Conservation (phyloP, 1,284 basidiomycete species). For the Cryptococcus maquisensis region DNA sequence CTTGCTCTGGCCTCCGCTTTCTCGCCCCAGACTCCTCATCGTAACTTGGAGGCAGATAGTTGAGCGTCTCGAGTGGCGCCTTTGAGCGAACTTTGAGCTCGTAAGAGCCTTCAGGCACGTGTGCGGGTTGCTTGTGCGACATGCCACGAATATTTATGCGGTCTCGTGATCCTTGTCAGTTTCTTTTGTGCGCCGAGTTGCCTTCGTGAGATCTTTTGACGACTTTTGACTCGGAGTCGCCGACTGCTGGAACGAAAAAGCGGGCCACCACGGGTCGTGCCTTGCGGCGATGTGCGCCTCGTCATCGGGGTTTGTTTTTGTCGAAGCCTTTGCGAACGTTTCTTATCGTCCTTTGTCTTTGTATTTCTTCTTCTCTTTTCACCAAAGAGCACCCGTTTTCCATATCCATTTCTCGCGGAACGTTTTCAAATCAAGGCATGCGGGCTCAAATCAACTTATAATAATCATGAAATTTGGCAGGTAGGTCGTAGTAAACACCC, state of each 20-base stretch:
- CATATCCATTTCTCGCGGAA: background rate
- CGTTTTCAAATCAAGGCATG: too few species aligned
- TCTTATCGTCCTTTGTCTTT: background rate
- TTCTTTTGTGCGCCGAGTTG: too few species aligned
- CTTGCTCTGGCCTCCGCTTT: background rate
- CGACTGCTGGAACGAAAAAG: too few species aligned
- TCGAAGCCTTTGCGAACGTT: background rate
- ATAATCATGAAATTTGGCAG: constrained; percentile 15
- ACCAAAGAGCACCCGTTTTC: background rate
- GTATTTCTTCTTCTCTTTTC: background rate
- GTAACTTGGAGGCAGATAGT: background rate
- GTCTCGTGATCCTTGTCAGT: too few species aligned
- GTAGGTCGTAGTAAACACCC: constrained; percentile 2
- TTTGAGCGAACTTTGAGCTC: constrained; percentile 5
- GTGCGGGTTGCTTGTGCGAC: background rate
- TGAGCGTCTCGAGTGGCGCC: background rate
- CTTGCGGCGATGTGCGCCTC: background rate
- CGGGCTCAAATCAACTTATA: too few species aligned
- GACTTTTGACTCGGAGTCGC: too few species aligned
- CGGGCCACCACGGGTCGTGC: background rate
- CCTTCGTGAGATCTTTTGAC: too few species aligned
- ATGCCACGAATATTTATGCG: background rate
- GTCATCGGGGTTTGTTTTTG: too few species aligned
- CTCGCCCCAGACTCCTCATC: constrained; percentile 10
- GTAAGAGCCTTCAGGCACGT: constrained; percentile 1